phyloP scores from a whole-genome alignment of 2,329 filamentous ascomycete genomes.

The Cladobotryum protrusum region DNA sequence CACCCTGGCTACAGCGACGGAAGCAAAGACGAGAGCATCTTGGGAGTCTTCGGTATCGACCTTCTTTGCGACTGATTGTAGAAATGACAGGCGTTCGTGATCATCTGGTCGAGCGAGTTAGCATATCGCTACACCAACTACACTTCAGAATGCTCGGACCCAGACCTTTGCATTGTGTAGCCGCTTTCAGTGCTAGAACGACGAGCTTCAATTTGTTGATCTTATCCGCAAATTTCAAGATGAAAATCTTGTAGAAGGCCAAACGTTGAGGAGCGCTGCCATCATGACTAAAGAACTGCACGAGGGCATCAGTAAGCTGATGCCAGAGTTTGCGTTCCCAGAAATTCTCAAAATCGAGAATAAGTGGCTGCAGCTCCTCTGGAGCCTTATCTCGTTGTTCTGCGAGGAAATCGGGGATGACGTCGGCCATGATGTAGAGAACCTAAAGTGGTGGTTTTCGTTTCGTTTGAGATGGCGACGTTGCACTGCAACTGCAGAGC shows the following conservation, averaged over 20 bases:
- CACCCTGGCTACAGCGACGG: constrained; percentile 80
- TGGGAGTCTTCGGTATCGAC: constrained; percentile 90
- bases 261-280: constrained; percentile 80
- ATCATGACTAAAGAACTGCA: constrained; percentile 80
- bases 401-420: constrained; percentile 85
- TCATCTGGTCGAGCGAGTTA: constrained; percentile 57
- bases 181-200: constrained; percentile 78
- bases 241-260: constrained; percentile 87
- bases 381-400: constrained; percentile 85
- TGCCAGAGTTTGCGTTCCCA: constrained; percentile 99
- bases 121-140: constrained; percentile 6
- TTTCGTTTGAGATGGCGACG: background rate
- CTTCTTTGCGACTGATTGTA: constrained; percentile 75
- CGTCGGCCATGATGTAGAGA: constrained; percentile 61
- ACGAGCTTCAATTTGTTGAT: constrained; percentile 99
- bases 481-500: background rate
- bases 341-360: constrained; percentile 88
- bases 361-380: constrained; percentile 78
- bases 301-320: constrained; percentile 84
- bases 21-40: constrained; percentile 92
- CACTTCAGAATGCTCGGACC: background rate
- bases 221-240: constrained; percentile 93
- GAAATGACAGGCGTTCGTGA: constrained; percentile 77
- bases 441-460: background rate
- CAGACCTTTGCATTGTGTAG: constrained; percentile 73